These are phyloP conservation scores for Buxus sempervirens DNA, from an alignment of 164 flowering plant genomes.

Conservation along the genomic window DNA sequence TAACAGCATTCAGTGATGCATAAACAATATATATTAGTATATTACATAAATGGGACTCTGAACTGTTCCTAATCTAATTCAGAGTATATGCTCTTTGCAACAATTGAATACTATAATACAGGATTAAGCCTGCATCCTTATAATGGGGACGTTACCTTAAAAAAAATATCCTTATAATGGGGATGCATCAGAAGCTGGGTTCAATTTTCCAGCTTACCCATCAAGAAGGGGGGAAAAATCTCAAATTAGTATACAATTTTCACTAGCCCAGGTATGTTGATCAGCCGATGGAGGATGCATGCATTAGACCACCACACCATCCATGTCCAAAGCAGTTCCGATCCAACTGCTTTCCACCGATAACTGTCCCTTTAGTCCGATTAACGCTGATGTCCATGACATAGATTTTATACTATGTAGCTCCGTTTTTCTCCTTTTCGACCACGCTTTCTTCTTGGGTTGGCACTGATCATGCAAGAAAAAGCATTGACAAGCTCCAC, in stretches of 20 bases:
- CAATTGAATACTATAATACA: not conserved
- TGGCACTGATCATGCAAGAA: constrained; percentile 52
- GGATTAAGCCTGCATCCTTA: not conserved
- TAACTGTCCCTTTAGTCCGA: too few relatives aligned
- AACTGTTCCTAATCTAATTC: not conserved
- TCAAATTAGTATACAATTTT: too few relatives aligned
- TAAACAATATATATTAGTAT: not conserved
- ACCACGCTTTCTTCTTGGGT: constrained; percentile 70
- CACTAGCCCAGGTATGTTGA: too few relatives aligned
- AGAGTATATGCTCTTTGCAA: not conserved
- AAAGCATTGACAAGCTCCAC: constrained; percentile 63
- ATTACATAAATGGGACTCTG: not conserved
- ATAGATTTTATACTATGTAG: constrained; percentile 44
- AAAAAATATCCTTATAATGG: not conserved
- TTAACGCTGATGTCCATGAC: not conserved
- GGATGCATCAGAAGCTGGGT: too few relatives aligned
- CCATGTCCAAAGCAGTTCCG: too few relatives aligned
- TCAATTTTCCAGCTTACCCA: too few relatives aligned
- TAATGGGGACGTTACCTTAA: too few relatives aligned
- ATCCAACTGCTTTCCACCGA: too few relatives aligned
- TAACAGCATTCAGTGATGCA: not conserved
- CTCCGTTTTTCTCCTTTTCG: constrained; percentile 40
- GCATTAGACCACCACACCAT: too few relatives aligned
- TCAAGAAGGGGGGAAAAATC: too few relatives aligned
- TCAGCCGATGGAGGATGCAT: too few relatives aligned